A percentile compares a stretch with the other conserved stretches of the same genome.
Conservation (phyloP, 441 rosid genomes). For the Geranium incanum region DNA sequence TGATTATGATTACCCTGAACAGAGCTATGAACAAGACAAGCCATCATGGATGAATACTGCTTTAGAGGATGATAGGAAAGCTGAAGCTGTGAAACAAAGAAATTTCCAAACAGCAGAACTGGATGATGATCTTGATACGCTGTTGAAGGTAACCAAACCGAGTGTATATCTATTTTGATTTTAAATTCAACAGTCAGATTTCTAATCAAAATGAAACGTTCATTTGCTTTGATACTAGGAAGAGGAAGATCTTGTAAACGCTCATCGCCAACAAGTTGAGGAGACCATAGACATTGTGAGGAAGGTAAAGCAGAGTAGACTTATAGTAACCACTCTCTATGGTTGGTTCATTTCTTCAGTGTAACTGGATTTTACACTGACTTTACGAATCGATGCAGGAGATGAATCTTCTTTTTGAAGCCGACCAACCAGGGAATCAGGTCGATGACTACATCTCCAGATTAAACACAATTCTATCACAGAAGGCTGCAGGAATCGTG, state of each 20-base stretch:
- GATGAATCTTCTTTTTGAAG: conserved; percentile 54
- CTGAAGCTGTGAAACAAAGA: not conserved
- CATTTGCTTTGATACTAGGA: conserved; percentile 30
- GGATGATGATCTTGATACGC: not conserved
- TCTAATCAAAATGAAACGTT: not conserved
- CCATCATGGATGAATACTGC: not conserved
- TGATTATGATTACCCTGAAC: conserved; percentile 63
- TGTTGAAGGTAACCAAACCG: conserved; percentile 2
- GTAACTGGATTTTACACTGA: not conserved
- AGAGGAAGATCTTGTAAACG: conserved; percentile 59
- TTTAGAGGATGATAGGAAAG: conserved; percentile 1
- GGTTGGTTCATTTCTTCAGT: not conserved
- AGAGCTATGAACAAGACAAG: conserved; percentile 59
- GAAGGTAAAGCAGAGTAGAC: conserved; percentile 31
- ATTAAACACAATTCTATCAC: conserved; percentile 46
- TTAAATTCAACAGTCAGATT: not conserved
- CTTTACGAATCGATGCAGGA: conserved; percentile 29
- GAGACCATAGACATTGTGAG: conserved; percentile 58
- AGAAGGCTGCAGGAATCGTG: conserved; percentile 51
- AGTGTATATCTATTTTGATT: not conserved
- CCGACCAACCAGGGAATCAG: conserved; percentile 80
- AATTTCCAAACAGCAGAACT: not conserved
- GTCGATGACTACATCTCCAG: conserved; percentile 59
- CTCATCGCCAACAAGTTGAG: conserved; percentile 60
- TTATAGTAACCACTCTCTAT: not conserved